These are phyloP conservation scores for Lasiosphaeria ovina DNA, from an alignment of 495 filamentous ascomycete species.

Conservation along the genomic window DNA sequence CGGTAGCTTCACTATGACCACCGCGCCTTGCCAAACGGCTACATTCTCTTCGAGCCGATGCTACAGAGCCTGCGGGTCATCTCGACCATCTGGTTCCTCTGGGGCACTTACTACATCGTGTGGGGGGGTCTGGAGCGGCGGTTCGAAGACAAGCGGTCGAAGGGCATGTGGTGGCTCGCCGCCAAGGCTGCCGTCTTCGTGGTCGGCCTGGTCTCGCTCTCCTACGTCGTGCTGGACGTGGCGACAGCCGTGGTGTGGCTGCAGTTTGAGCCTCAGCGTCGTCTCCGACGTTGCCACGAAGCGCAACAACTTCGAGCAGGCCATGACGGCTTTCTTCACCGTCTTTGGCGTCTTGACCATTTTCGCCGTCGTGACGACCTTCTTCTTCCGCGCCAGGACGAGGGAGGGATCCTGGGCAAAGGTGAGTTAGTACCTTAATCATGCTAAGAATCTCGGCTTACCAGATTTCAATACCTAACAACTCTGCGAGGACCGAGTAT, in stretches of 20 bases:
- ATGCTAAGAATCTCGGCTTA: too few relatives aligned
- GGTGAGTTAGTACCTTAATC: too few relatives aligned
- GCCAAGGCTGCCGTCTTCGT: constrained; percentile 15
- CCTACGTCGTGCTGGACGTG: constrained; percentile 15
- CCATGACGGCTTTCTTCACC: constrained; percentile 15
- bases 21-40: constrained; percentile 9
- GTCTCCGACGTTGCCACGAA: constrained; percentile 22
- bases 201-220: constrained; percentile 13
- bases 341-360: constrained; percentile 15
- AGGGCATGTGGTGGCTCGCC: constrained; percentile 12
- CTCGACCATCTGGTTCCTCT: constrained; percentile 13
- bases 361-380: background rate
- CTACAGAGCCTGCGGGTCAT: constrained; percentile 7
- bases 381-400: background rate
- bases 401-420: too few relatives aligned
- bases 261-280: constrained; percentile 22
- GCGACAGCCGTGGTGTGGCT: constrained; percentile 15
- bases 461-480: too few relatives aligned
- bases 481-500: too few relatives aligned
- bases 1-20: constrained; percentile 16
- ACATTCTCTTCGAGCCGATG: constrained; percentile 13
- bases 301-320: constrained; percentile 14
- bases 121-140: constrained; percentile 16
- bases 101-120: constrained; percentile 17
- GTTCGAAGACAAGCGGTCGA: background rate